Base-by-base conservation (phyloP, 345 rosid genomes). In the Geranium brycei region DNA sequence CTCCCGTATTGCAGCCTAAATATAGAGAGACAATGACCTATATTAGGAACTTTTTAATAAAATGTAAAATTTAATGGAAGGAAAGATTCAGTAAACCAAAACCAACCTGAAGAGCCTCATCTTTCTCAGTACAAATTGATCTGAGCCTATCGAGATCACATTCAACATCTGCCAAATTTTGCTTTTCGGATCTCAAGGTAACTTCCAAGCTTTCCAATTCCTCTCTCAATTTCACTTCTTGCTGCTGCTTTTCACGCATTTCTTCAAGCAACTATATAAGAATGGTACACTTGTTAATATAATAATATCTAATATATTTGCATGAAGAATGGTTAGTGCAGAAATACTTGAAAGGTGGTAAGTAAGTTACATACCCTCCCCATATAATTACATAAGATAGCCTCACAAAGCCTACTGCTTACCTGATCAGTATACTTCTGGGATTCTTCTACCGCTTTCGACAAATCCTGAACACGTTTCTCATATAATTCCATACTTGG, bases 391-490 rank as follows among this genome's bases (percentile, higher is more conserved):
- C 53, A 2, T 13, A 6, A 47, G 11, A 10, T 13, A 47, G 53
- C 53, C 0, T 6, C 7, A 11, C 3, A 47, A 11, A 47, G 3
- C 61, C 55, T 1, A 53, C 35, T 31, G 35, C 77, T 71, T 81
- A 92, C 98, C 72, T 63, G 83, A 62, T 85, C 87, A 68, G 70
- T 69, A 60, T 85, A 83, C 72, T 70, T 87, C 14, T 90, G 87
- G 31, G 93, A 80, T 76, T 87, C 95, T 66, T 88, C 97, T 66
- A 86, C 74, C 17, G 83, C 74, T 69, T 80, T 87, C 2, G 96
- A 83, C 78, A 93, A 80, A 72, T 90, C 96, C 68, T 83, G 85
- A 31, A 88, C 74, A 19, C 88, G 91, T 68, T 85, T 90, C 70
- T 88, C 99, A 70, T 81, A 71, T 51, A 69, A 65, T 70, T 93